Base-by-base conservation (phyloP, 108 stramenopile species). In the Seminavis robusta region DNA sequence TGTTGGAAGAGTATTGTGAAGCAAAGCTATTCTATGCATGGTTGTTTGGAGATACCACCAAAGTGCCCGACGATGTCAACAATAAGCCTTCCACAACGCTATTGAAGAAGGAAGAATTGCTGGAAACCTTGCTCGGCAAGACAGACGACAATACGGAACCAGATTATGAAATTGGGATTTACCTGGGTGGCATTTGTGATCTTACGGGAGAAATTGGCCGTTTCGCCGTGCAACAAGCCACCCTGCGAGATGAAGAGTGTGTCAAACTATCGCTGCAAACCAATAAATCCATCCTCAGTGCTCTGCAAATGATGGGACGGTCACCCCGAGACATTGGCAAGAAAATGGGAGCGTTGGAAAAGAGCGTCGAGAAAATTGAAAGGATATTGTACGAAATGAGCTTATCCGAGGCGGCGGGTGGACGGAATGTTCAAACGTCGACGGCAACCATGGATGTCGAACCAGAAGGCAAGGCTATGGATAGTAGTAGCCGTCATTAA, bases 151-250 rank as follows among this genome's bases (percentile, higher is more conserved):
- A n/a, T n/a, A n/a, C n/a, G 66, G 55, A 53, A 2, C 46, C 94
- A 25, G 25, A 42, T 6, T 52, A 89, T 4, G 69, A 77, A 33
- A 63, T 80, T 5, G 88, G 80, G 44, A 94, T 94, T 40, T 97
- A 97, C 56, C 69, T 97, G 3, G 96, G 97, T 8, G 97, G 95
- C 0, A 29, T 98, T n/a, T 92, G 94, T 33, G 97, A 98, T 63
- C 63, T 98, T 17, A 95, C 95, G 7, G 97, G 97, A 7, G 97
- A 98, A 63, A 73, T 98, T 34, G 96, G 95, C 20, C 63, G 97
- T n/a, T 89, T 71, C 56, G 96, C 93, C 8, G 95, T 98, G 19
- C 71, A 82, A 13, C 59, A 71, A 4, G 97, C 94, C 25, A 95
- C 97, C 4, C 67, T 55, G 19, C 69, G 97, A n/a, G 93, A 97